phyloP scores from a whole-genome alignment of 306 rosid species.

The Pyrus betulifolia region DNA sequence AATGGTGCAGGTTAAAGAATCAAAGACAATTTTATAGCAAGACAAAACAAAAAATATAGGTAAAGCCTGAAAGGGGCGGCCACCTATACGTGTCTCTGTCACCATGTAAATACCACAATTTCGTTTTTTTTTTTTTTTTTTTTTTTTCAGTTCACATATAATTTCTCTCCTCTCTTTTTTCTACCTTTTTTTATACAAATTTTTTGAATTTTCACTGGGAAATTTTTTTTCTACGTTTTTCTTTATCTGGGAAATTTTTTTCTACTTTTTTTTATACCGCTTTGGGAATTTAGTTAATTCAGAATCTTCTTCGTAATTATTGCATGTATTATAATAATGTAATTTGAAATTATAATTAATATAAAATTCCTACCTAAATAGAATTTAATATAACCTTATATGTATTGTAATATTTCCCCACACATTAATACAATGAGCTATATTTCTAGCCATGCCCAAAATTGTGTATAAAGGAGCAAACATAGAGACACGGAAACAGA shows the following conservation, averaged over 20 bases:
- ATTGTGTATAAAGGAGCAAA: background rate
- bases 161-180: background rate
- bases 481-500: background rate
- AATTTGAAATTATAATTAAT: too few species aligned
- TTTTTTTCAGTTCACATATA: background rate
- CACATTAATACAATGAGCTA: too few species aligned
- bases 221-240: too few species aligned
- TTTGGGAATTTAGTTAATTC: too few species aligned
- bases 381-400: too few species aligned
- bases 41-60: background rate
- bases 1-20: background rate
- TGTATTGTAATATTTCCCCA: too few species aligned
- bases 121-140: background rate
- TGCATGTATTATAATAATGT: too few species aligned
- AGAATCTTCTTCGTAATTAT: too few species aligned
- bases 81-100: background rate
- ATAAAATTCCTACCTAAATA: too few species aligned
- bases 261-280: background rate
- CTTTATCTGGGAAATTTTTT: too few species aligned
- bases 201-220: too few species aligned
- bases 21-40: background rate
- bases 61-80: background rate
- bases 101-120: background rate
- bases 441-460: background rate
- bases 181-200: too few species aligned